Base-by-base conservation (phyloP, 2,329 filamentous ascomycete species). In the Sporothrix pseudoabietina region DNA sequence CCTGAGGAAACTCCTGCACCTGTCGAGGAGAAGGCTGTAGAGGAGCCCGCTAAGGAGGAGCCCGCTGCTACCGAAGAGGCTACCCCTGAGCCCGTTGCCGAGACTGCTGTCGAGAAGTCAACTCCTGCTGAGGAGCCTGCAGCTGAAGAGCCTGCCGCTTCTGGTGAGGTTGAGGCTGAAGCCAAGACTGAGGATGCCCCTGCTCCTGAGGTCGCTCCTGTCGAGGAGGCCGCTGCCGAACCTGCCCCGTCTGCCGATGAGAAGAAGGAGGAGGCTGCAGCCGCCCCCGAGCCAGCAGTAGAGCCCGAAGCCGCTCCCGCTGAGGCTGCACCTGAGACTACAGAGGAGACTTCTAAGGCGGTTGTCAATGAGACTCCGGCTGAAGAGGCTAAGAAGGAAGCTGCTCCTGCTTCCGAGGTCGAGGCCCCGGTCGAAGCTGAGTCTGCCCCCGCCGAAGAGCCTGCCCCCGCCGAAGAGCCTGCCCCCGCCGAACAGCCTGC, bases 261-360 rank as follows among this genome's bases (percentile, higher is more conserved):
- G 30, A 22, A 41, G 32, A 19, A 61, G 5, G 57, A 39, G 55
- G 55, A 59, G 55, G 30, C 4, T 6, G 55, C 35, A 14, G 5
- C 22, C 5, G 69, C 22, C 7, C n/a, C 52, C 7, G 68, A 57
- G n/a, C 8, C 71, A 19, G 10, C 52, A 0, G 32, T 16, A 4
- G 68, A 69, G 44, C 49, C 68, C 22, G 69, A 71, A n/a, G 35
- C 49, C 5, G 32, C 14, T 39, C 57, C 9, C 22, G 26, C 39
- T 30, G 57, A 65, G 22, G 39, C 41, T 19, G 7, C 30, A n/a
- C 54, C 54, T 4, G 72, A 73, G 22, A 22, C 35, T 19, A 32
- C 54, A 10, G 32, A 41, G 59, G 71, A 72, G 22, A 4, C 61
- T 14, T 14, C 22, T 10, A 41, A 30, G 30, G 52, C 59, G 12